These are phyloP conservation scores for Penicillium alfredii DNA, from an alignment of 495 filamentous ascomycete genomes.

Conservation along the genomic window DNA sequence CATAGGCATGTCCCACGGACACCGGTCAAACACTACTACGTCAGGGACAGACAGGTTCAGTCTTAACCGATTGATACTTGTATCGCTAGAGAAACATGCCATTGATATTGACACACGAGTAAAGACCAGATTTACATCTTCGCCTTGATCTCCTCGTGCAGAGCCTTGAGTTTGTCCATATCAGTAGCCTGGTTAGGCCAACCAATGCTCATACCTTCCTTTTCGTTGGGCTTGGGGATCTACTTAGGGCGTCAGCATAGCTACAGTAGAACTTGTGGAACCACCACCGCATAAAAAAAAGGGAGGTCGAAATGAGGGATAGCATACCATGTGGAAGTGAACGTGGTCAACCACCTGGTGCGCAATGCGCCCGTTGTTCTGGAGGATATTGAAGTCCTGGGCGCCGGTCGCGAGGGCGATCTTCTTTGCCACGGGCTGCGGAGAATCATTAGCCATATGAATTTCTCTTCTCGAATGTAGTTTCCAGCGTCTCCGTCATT, in stretches of 20 bases:
- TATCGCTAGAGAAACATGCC: background rate
- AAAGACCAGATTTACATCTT: slow-evolving; percentile 64
- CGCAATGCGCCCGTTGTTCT: slow-evolving; percentile 93
- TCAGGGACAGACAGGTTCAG: too few relatives aligned
- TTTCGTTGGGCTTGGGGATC: slow-evolving; percentile 92
- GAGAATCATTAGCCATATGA: too few relatives aligned
- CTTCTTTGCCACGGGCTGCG: slow-evolving; percentile 78
- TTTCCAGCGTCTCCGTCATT: too few relatives aligned
- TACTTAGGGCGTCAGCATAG: too few relatives aligned
- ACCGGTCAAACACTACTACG: too few relatives aligned
- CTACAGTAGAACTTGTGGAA: too few relatives aligned
- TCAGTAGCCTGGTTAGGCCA: slow-evolving; percentile 77
- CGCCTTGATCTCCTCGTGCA: slow-evolving; percentile 75
- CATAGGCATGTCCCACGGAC: too few relatives aligned
- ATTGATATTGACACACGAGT: too few relatives aligned
- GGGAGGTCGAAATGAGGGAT: too few relatives aligned
- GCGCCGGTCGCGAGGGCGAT: slow-evolving; percentile 72
- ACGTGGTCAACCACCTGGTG: slow-evolving; percentile 95
- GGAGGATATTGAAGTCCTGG: slow-evolving; percentile 82
- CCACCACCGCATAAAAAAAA: too few relatives aligned
- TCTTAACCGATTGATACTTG: background rate
- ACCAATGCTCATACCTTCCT: slow-evolving; percentile 70
- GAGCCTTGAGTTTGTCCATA: slow-evolving; percentile 76
- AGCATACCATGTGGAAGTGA: slow-evolving; percentile 85
- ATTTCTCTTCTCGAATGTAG: too few relatives aligned